Conservation (phyloP, 1,284 basidiomycete genomes). For the Chiua sp. region DNA sequence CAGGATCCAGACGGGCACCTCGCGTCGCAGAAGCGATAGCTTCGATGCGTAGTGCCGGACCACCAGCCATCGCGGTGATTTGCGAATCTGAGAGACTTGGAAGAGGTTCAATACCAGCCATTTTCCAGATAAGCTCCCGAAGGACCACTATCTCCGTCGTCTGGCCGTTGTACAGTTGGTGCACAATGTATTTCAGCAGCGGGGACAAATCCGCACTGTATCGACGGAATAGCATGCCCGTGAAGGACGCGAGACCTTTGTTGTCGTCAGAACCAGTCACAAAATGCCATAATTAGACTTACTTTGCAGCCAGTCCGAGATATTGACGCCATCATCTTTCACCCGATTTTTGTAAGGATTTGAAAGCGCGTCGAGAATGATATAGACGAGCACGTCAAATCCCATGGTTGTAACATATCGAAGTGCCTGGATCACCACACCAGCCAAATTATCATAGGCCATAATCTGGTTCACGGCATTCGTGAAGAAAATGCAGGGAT, state of each 20-base stretch:
- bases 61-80: slow-evolving; percentile 89
- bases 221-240: slow-evolving; percentile 89
- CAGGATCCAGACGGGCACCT: slow-evolving; percentile 71
- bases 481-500: slow-evolving; percentile 91
- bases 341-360: slow-evolving; percentile 86
- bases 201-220: slow-evolving; percentile 87
- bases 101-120: slow-evolving; percentile 93
- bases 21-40: slow-evolving; percentile 75
- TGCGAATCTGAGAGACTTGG: slow-evolving; percentile 90
- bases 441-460: slow-evolving; percentile 95
- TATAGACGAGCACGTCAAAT: slow-evolving; percentile 92
- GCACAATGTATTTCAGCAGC: slow-evolving; percentile 89
- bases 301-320: slow-evolving; percentile 95
- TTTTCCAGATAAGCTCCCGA: slow-evolving; percentile 92
- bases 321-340: slow-evolving; percentile 93
- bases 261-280: slow-evolving; percentile 17
- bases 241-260: slow-evolving; percentile 88
- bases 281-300: slow-evolving; percentile 38
- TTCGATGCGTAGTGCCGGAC: slow-evolving; percentile 87
- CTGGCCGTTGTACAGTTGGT: slow-evolving; percentile 86
- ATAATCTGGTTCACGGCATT: slow-evolving; percentile 95
- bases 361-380: slow-evolving; percentile 88
- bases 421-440: slow-evolving; percentile 90
- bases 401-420: slow-evolving; percentile 92
- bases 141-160: slow-evolving; percentile 92